Conservation (phyloP, 176 grass and related monocot genomes). For the Bothriochloa decipiens region DNA sequence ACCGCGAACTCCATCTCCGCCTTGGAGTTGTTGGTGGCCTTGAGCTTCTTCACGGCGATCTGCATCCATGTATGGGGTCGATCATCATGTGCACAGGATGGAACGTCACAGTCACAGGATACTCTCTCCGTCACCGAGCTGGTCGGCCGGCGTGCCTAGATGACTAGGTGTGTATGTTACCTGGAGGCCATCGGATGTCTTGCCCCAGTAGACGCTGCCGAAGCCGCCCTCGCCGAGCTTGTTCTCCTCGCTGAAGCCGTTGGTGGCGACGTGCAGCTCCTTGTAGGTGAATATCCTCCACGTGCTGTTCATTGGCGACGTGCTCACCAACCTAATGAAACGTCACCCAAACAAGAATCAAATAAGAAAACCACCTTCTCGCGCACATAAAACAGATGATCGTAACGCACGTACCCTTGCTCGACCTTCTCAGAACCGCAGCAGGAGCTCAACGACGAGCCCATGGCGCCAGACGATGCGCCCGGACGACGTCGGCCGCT, state of each 20-base stretch:
- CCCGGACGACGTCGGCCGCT: background rate
- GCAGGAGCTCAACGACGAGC: slow-evolving; percentile 53
- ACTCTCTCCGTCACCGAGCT: background rate
- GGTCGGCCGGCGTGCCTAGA: too few relatives aligned
- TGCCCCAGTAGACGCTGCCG: slow-evolving; percentile 73
- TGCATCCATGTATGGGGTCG: background rate
- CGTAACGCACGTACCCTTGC: slow-evolving; percentile 23
- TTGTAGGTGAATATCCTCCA: slow-evolving; percentile 79
- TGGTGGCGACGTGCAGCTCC: slow-evolving; percentile 64
- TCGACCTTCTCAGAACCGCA: slow-evolving; percentile 55
- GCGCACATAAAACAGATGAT: too few relatives aligned
- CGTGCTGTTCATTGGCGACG: slow-evolving; percentile 32
- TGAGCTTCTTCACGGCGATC: slow-evolving; percentile 78
- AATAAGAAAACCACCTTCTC: too few relatives aligned
- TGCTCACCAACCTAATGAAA: slow-evolving; percentile 26
- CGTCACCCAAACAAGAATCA: too few relatives aligned
- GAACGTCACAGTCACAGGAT: background rate
- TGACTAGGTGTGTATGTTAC: background rate
- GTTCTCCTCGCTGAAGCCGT: slow-evolving; percentile 72
- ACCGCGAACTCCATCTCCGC: slow-evolving; percentile 88
- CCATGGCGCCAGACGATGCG: slow-evolving; percentile 38
- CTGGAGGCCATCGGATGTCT: slow-evolving; percentile 65
- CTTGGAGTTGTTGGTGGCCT: slow-evolving; percentile 70
- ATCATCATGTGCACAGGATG: too few relatives aligned
- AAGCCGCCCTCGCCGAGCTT: slow-evolving; percentile 82